Base-by-base conservation (phyloP, 108 stramenopile species). In the Discostella pseudostelligera region DNA sequence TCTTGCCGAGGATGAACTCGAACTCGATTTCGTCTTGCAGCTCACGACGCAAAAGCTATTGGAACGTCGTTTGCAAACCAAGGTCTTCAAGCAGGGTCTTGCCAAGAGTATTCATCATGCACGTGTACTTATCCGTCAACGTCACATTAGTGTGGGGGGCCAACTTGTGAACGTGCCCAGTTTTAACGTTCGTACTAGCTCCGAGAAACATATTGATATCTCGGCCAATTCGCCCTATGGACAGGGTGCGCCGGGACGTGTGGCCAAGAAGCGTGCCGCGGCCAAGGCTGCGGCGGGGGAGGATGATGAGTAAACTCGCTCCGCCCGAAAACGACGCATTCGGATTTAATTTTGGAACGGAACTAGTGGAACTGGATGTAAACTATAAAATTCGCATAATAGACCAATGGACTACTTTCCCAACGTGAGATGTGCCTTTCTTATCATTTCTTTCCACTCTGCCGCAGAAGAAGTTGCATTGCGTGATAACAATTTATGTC, bases 71-170 rank as follows among this genome's bases (percentile, higher is more conserved):
- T 87, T 98, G 39, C 97, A 98, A 81, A 96, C 95, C 71, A 87
- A 91, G 90, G 96, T 95, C 19, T 96, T 94, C 96, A 97, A 97
- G 96, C 96, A 96, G 80, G 94, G 94, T 39, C 84, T 98, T 29
- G 98, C 98, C 87, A 98, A 99, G 94, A 87, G 88, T 63, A 96
- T 99, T 69, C 98, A 99, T 89, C 97, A 99, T 73, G 98, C 98
- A 58, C 97, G 98, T 76, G 97, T 98, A 53, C 86, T 98, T 62
- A 99, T 99, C 89, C 87, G 93, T 45, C 98, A 99, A 81, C 93
- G 98, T 59, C 98, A 99, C 94, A 99, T 99, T 71, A 89, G 97
- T 54, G 98, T 98, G 55, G 97, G 97, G 72, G 89, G 85, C 64
- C 97, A 97, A 76, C 82, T 99, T 24, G 98, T 99, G 32, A 97